Percentiles rank a stretch among this genome's conserved stretches.
These are phyloP conservation scores for Oehlia diaphana DNA, from an alignment of 192 early-diverging fungal genomes.

Conservation along the genomic window DNA sequence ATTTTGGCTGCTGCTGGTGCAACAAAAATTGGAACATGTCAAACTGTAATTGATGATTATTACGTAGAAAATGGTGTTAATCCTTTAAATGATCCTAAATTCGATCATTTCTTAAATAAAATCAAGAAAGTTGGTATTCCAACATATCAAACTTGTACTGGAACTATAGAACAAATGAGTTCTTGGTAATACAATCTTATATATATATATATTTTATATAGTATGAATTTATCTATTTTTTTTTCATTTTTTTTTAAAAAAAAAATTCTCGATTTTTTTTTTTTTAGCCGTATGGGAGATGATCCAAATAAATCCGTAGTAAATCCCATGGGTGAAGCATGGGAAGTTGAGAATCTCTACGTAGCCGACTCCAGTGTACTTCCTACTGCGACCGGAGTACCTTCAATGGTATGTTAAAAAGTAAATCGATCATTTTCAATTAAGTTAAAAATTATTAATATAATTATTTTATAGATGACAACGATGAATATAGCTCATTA, in stretches of 20 bases:
- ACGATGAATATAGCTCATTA: constrained; percentile 16
- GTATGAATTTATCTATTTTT: no score
- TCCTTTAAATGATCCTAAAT: constrained; percentile 37
- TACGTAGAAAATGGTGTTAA: constrained; percentile 34
- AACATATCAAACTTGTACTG: constrained; percentile 37
- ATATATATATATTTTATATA: no score
- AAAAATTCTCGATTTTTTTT: neutral
- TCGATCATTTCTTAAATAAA: constrained; percentile 32
- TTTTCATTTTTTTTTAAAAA: neutral
- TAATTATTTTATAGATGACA: constrained; percentile 12
- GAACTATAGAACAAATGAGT: constrained; percentile 70
- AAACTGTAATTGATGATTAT: constrained; percentile 48
- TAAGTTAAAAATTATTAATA: neutral
- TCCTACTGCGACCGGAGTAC: constrained; percentile 74
- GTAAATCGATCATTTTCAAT: neutral
- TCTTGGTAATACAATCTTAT: constrained; percentile 40
- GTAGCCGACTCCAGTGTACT: constrained; percentile 72
- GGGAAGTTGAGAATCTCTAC: constrained; percentile 72
- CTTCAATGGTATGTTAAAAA: constrained; percentile 50
- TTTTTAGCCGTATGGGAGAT: constrained; percentile 61
- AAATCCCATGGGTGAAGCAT: constrained; percentile 69
- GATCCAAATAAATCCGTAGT: constrained; percentile 56
- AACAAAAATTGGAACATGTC: constrained; percentile 52
- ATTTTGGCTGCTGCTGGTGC: constrained; percentile 70
- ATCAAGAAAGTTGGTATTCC: constrained; percentile 37